These are phyloP conservation scores for Eucalyptus tenuipes DNA, from an alignment of 345 rosid genomes.

Conservation along the genomic window DNA sequence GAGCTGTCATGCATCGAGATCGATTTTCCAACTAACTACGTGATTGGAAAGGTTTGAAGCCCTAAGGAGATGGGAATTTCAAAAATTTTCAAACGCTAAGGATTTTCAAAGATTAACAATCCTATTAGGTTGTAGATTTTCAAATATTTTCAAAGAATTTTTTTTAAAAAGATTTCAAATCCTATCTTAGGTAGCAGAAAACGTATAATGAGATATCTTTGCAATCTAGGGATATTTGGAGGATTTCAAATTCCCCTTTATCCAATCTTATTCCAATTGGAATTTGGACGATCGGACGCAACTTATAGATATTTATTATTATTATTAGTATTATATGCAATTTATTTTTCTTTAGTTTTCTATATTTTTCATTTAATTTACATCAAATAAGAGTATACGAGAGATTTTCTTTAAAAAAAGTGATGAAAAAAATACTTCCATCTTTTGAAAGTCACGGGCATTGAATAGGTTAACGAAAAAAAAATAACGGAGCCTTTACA, in stretches of 20 bases:
- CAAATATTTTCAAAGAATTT: no score
- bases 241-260: background rate
- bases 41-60: background rate
- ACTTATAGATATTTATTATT: no score
- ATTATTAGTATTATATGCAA: background rate
- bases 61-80: background rate
- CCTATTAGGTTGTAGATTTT: background rate
- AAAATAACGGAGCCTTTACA: background rate
- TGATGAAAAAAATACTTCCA: no score
- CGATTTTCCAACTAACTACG: background rate
- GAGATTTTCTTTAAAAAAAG: background rate
- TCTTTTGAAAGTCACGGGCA: background rate
- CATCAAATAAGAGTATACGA: background rate
- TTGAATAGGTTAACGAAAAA: no score
- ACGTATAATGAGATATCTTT: no score
- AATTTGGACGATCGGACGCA: rapidly evolving
- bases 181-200: background rate
- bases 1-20: background rate
- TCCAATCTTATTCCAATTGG: background rate
- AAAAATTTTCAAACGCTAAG: no score
- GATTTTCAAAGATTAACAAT: no score
- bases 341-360: background rate
- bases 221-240: background rate
- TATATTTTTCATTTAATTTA: no score
- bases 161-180: no score